Percentiles rank a stretch among this genome's conserved stretches.
phyloP scores from a whole-genome alignment of 2,329 filamentous ascomycete genomes.

The Trichoderma koningiopsis region DNA sequence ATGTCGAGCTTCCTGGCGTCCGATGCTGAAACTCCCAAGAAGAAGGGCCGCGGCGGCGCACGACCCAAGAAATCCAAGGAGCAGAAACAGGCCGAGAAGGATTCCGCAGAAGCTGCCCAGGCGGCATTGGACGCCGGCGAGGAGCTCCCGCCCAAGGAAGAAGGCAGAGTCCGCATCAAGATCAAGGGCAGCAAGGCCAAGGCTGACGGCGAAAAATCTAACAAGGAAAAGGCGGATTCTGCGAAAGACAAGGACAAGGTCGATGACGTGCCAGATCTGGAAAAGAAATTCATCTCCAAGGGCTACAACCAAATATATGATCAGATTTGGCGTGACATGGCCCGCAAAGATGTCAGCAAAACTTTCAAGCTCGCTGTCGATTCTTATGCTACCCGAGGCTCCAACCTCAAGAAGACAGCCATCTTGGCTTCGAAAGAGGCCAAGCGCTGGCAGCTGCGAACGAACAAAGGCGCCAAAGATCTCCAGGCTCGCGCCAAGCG shows the following conservation, averaged over 20 bases:
- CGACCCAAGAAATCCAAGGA: slow-evolving; percentile 90
- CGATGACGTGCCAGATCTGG: slow-evolving; percentile 56
- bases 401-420: slow-evolving; percentile 97
- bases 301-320: slow-evolving; percentile 97
- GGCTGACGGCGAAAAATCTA: slow-evolving; percentile 44
- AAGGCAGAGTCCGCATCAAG: slow-evolving; percentile 65
- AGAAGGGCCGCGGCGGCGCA: slow-evolving; percentile 61
- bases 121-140: slow-evolving; percentile 79
- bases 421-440: slow-evolving; percentile 97
- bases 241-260: slow-evolving; percentile 56
- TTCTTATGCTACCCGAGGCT: slow-evolving; percentile 82
- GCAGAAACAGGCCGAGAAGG: slow-evolving; percentile 79
- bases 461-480: slow-evolving; percentile 98
- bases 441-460: slow-evolving; percentile 93
- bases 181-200: slow-evolving; percentile 56
- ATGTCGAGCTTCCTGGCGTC: slow-evolving; percentile 81
- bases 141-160: slow-evolving; percentile 63
- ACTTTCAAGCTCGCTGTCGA: slow-evolving; percentile 85
- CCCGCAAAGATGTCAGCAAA: slow-evolving; percentile 90
- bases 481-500: slow-evolving; percentile 95
- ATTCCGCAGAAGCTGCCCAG: slow-evolving; percentile 83
- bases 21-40: slow-evolving; percentile 57
- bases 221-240: slow-evolving; percentile 51
- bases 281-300: slow-evolving; percentile 78
- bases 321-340: slow-evolving; percentile 94